Percentiles rank a stretch among this genome's conserved stretches.
Evolutionary conservation across 192 early-diverging fungal genomes (phyloP).

Genomic region (Linnemannia exigua): DNA sequence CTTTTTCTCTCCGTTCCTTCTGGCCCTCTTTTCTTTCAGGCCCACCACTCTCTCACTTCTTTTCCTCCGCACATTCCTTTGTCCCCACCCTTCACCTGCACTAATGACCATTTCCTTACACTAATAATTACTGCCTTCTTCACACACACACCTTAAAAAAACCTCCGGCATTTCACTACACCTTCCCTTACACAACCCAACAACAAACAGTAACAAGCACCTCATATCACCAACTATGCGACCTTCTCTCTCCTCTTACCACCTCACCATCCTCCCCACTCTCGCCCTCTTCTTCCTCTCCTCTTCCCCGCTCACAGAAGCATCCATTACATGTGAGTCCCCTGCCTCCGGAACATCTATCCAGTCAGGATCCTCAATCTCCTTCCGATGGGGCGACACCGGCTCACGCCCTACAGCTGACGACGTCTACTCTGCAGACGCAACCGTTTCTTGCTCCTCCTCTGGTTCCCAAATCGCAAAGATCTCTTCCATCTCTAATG

Average conservation of each 20-base stretch:
- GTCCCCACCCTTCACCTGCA: neutral
- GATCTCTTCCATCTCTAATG: neutral
- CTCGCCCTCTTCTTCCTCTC: neutral
- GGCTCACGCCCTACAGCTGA: conserved; percentile 9
- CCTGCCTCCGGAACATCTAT: conserved; percentile 1
- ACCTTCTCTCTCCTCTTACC: neutral
- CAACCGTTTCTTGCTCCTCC: conserved; percentile 11
- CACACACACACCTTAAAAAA: no score
- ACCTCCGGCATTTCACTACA: neutral
- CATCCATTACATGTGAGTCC: conserved; percentile 19
- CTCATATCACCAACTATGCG: neutral
- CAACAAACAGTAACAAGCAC: neutral
- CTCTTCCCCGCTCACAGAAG: neutral
- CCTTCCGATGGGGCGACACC: conserved; percentile 9
- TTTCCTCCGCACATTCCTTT: neutral
- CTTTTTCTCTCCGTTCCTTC: neutral
- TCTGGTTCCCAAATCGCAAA: neutral
- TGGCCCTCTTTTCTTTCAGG: neutral
- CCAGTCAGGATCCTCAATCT: neutral
- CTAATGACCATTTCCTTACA: neutral
- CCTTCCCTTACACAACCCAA: neutral
- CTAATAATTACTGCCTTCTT: neutral
- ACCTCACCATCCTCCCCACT: neutral
- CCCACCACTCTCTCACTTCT: neutral
- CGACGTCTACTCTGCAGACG: conserved; percentile 24